Evolutionary conservation across 306 rosid genomes (phyloP), one percentile per base, ranked within the genome.

Genomic region (Urtica urens): DNA sequence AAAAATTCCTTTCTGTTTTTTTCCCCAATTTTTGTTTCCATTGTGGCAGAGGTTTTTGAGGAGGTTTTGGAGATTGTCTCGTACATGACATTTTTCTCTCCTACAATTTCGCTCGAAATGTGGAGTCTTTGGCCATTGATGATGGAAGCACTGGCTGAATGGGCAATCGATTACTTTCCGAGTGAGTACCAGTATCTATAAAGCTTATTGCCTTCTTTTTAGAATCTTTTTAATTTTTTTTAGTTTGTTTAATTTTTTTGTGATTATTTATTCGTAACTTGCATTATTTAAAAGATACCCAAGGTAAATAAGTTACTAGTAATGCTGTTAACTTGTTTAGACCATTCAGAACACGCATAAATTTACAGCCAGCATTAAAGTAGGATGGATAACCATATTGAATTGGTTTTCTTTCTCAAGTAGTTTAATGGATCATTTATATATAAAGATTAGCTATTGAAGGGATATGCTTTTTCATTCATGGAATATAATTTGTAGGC

Each of bases 111-210:
- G 7, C 11, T 83, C 74, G 93, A 88, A 39, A 83, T 88, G 93
- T 88, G 96, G 96, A 78, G 73, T 65, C 96, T 88, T 45, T 88
- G 96, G 96, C 93, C 96, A 13, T 51, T 83, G 81, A 88, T 88
- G 96, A 81, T 83, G 77, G 86, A 88, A 59, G 80, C 96, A 20
- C 71, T 88, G 68, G 72, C 79, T 33, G 95, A 83, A 58, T 88
- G 94, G 94, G 95, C 96, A 13, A 81, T 88, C 0, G 96, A 88
- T 68, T 83, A 78, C 68, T 88, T 83, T 62, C 80, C 96, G 55
- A 88, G 96, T 88, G 58, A 55, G 84, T 50, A 37, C 16, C 31
- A 33, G 22, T 49, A 15, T 28, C n/a, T n/a, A n/a, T n/a, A n/a
- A n/a, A n/a, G n/a, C n/a, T n/a, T 23, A 47, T 17, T 7, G 22